A percentile compares a stretch with the other conserved stretches of the same genome.
These are phyloP conservation scores for Oenanthe javanica DNA, from an alignment of 140 eudicot genomes.

Conservation along the genomic window DNA sequence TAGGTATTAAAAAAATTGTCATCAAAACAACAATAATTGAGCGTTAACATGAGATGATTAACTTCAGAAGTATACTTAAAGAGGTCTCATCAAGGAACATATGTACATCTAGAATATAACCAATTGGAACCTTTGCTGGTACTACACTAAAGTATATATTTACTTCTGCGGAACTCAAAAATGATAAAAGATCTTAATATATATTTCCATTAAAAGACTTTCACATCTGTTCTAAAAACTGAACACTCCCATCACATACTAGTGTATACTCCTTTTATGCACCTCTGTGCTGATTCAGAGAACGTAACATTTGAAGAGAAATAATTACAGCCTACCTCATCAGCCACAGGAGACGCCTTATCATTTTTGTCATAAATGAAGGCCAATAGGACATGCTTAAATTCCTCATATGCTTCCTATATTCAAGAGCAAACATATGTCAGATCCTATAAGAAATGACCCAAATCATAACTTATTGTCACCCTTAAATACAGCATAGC, in stretches of 20 bases:
- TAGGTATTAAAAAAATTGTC: too few species aligned
- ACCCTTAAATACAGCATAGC: not conserved
- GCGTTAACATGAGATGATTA: not conserved
- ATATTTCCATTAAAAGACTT: not conserved
- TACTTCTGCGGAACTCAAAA: not conserved
- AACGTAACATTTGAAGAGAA: not conserved
- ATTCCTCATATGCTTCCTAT: slow-evolving; percentile 99
- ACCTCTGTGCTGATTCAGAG: not conserved
- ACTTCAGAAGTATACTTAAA: not conserved
- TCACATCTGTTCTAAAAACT: not conserved
- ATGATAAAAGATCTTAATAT: not conserved
- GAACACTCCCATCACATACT: not conserved
- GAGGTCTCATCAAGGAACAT: not conserved
- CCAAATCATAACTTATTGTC: not conserved
- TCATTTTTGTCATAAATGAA: slow-evolving; percentile 81
- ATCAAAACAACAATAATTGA: not conserved
- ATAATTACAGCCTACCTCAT: slow-evolving; percentile 50
- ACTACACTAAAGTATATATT: not conserved
- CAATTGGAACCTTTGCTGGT: too few species aligned
- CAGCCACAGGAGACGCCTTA: slow-evolving; percentile 81
- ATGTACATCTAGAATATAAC: not conserved
- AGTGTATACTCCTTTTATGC: not conserved
- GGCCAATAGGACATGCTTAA: slow-evolving; percentile 90
- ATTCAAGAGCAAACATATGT: slow-evolving; percentile 27
- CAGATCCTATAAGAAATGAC: too few species aligned